Base-by-base conservation (phyloP, 202 grass and related monocot genomes). In the Schoenoplectus triqueter region DNA sequence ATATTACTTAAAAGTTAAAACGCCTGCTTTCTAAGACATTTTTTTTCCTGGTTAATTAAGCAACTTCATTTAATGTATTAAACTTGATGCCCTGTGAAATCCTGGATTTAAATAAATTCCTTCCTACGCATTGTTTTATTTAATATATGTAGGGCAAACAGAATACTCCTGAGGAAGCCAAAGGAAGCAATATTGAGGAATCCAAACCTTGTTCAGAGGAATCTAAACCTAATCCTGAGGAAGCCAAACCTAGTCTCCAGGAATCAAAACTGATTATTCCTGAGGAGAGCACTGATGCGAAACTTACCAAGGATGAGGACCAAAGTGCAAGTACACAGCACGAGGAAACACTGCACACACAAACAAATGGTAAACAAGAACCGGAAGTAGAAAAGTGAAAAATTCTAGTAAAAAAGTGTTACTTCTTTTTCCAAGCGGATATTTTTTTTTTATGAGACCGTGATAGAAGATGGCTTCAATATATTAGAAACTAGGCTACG, bases 141-240 rank as follows among this genome's bases (percentile, higher is more conserved):
- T 9, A 31, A 31, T 44, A 6, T 59, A n/a, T n/a, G 18, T 56
- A 83, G 81, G 66, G 66, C 44, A 83, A 83, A 45, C 81, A 83
- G 18, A 67, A 51, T 65, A 82, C 62, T 15, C 22, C 85, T 0
- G 87, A 96, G 74, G 74, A 59, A 78, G 54, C 22, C 52, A 78
- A 78, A 66, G 82, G 85, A 95, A 92, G 88, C 87, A 56, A 98
- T 95, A 86, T 82, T 0, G 87, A 95, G 73, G 73, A 56, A 55
- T 52, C 54, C 52, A 78, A 78, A 78, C 21, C 21, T 48, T 66
- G 5, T 49, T 0, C 40, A 14, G 78, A 65, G 22, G 80, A 83
- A 39, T 3, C 48, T 7, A 69, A 70, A 57, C 64, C 81, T n/a
- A 41, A 6, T 86, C 22, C 42, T 60, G 76, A 64, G 83, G 86